Conservation (phyloP, 768 basidiomycete genomes). For the Amanita subjunquillea region DNA sequence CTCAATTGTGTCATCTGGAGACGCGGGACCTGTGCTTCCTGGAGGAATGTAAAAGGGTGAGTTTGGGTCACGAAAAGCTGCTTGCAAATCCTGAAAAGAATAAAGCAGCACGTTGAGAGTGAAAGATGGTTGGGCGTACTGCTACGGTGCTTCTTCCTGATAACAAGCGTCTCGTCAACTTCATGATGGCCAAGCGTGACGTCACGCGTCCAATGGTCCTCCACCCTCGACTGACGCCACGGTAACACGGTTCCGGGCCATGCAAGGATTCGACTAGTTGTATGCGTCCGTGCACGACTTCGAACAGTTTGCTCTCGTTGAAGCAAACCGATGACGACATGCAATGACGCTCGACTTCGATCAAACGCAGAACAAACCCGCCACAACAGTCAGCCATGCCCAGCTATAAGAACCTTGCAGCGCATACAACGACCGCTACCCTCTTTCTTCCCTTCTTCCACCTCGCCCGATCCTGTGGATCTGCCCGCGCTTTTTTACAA, state of each 20-base stretch:
- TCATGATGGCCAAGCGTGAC: background rate
- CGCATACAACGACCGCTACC: background rate
- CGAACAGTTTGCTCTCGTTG: too few species aligned
- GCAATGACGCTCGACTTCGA: conserved; percentile 3
- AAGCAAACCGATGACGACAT: background rate
- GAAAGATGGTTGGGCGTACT: background rate
- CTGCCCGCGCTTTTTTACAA: background rate
- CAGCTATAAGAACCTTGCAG: background rate
- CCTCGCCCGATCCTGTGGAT: conserved; percentile 4
- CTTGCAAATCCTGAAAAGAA: conserved; percentile 40
- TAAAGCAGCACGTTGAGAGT: background rate
- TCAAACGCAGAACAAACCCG: conserved; percentile 3
- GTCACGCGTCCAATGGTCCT: too few species aligned
- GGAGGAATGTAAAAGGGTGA: conserved; percentile 60
- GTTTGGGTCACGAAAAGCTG: conserved; percentile 49
- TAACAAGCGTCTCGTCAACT: background rate
- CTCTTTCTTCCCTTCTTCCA: conserved; percentile 4
- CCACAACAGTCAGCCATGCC: conserved; percentile 6
- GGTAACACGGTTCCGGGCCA: too few species aligned
- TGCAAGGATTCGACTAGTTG: too few species aligned
- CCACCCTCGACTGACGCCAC: too few species aligned
- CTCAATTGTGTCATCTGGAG: conserved; percentile 34
- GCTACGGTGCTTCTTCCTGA: background rate
- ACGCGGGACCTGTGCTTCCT: conserved; percentile 47
- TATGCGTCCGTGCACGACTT: too few species aligned